Evolutionary conservation across 768 basidiomycete species (phyloP).

Genomic region (Amanita muscaria): DNA sequence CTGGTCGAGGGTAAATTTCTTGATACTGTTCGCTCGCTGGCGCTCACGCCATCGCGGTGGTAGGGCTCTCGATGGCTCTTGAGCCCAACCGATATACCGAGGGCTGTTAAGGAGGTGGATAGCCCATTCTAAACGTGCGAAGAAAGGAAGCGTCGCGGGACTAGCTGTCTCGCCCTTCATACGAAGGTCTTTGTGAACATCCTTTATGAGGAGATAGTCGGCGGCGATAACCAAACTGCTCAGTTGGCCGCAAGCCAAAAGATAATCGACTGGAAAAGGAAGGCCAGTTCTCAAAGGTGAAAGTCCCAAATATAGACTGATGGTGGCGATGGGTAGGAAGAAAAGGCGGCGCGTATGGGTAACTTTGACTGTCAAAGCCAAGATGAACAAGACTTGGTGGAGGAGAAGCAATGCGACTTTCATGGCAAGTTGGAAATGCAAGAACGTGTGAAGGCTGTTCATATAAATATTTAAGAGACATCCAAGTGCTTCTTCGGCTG

Average conservation of each 20-base stretch:
- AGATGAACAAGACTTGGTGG: not conserved
- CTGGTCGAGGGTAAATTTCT: constrained; percentile 15
- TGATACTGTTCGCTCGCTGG: constrained; percentile 8
- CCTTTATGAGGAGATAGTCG: constrained; percentile 17
- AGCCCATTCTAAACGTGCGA: constrained; percentile 18
- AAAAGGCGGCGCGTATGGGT: not conserved
- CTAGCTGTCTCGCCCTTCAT: constrained; percentile 9
- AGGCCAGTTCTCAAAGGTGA: not conserved
- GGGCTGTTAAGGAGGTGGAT: constrained; percentile 14
- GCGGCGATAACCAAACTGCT: not conserved
- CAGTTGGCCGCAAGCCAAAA: not conserved
- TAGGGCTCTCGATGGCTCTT: constrained; percentile 15
- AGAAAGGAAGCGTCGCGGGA: constrained; percentile 14
- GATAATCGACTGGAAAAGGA: not conserved
- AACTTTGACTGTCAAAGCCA: not conserved
- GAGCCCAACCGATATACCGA: constrained; percentile 22
- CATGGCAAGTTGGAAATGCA: not conserved
- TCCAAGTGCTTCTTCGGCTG: too few relatives aligned
- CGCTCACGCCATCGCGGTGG: constrained; percentile 15
- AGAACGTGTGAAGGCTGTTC: not conserved
- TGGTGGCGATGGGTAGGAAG: not conserved
- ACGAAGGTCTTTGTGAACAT: constrained; percentile 19
- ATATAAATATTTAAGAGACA: too few relatives aligned
- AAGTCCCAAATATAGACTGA: not conserved
- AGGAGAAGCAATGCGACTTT: not conserved